A percentile compares a stretch with the other conserved stretches of the same genome.
Evolutionary conservation across 345 rosid species (phyloP).

Genomic region (Iberis pinnata): DNA sequence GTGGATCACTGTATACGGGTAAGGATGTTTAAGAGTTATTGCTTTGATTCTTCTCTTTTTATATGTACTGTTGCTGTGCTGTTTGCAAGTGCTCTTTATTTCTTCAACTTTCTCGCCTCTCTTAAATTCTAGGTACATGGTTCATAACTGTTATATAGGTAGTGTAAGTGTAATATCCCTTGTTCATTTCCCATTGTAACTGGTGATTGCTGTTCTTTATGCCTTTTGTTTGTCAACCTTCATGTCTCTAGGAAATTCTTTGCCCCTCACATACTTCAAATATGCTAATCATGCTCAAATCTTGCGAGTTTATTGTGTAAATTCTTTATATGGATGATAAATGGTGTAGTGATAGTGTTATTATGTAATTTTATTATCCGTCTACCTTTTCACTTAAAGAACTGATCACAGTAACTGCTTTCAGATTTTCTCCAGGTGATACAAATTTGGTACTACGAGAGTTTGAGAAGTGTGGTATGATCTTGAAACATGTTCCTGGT

Average conservation of each 20-base stretch:
- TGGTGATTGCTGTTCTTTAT: neutral
- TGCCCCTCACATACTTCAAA: neutral
- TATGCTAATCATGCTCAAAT: slow-evolving; percentile 2
- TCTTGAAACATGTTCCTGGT: slow-evolving; percentile 89
- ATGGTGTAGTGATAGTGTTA: neutral
- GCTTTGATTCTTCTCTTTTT: neutral
- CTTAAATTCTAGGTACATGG: neutral
- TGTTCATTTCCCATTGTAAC: too few relatives aligned
- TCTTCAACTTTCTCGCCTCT: neutral
- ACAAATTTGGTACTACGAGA: slow-evolving; percentile 87
- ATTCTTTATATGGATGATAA: neutral
- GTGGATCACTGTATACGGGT: slow-evolving; percentile 99
- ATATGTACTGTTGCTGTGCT: neutral
- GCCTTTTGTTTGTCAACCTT: neutral
- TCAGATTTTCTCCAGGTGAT: slow-evolving; percentile 80
- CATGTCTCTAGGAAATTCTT: neutral
- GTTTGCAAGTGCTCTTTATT: neutral
- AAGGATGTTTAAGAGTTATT: slow-evolving; percentile 15
- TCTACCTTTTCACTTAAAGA: neutral
- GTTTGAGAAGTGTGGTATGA: slow-evolving; percentile 82
- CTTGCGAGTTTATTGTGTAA: too few relatives aligned
- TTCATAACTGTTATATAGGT: neutral
- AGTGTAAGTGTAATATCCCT: too few relatives aligned
- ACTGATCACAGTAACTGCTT: slow-evolving; percentile 9
- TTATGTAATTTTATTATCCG: neutral